phyloP scores from a whole-genome alignment of 1,284 basidiomycete species.

The Tilletia walkeri region DNA sequence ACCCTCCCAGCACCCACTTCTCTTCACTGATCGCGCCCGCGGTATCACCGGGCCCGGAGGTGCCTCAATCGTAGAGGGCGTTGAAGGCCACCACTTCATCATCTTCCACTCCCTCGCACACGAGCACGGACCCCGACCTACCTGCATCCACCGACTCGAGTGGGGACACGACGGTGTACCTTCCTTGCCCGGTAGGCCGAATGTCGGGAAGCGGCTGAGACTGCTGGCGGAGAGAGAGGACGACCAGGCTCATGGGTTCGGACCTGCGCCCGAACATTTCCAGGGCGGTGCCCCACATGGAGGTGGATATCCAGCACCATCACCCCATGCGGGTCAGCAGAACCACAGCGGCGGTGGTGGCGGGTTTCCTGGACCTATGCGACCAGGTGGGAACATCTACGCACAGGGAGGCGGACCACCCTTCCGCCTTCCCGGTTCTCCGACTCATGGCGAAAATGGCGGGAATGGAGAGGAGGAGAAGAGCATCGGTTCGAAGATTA shows the following conservation, averaged over 20 bases:
- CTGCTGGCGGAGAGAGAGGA: constrained; percentile 40
- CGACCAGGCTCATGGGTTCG: constrained; percentile 22
- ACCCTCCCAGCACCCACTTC: constrained; percentile 27
- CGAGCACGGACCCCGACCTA: constrained; percentile 35
- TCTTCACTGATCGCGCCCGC: constrained; percentile 32
- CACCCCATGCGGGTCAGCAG: background rate
- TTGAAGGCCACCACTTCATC: constrained; percentile 39
- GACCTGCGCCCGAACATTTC: background rate
- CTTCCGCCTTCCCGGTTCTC: background rate
- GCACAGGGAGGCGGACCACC: constrained; percentile 1
- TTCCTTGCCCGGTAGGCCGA: constrained; percentile 31
- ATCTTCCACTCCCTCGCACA: constrained; percentile 38
- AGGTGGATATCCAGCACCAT: background rate
- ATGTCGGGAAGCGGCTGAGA: constrained; percentile 35
- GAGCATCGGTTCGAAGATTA: background rate
- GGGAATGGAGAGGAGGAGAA: background rate
- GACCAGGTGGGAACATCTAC: constrained; percentile 12
- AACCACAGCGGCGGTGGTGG: too few relatives aligned
- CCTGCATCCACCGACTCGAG: constrained; percentile 37
- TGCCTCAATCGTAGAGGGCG: constrained; percentile 32
- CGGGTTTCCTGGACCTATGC: background rate
- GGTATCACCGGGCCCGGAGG: constrained; percentile 40
- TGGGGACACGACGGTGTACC: constrained; percentile 33
- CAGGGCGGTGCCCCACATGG: background rate
- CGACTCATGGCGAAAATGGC: background rate